Evolutionary conservation across 768 basidiomycete genomes (phyloP).

Genomic region (Postia placenta): DNA sequence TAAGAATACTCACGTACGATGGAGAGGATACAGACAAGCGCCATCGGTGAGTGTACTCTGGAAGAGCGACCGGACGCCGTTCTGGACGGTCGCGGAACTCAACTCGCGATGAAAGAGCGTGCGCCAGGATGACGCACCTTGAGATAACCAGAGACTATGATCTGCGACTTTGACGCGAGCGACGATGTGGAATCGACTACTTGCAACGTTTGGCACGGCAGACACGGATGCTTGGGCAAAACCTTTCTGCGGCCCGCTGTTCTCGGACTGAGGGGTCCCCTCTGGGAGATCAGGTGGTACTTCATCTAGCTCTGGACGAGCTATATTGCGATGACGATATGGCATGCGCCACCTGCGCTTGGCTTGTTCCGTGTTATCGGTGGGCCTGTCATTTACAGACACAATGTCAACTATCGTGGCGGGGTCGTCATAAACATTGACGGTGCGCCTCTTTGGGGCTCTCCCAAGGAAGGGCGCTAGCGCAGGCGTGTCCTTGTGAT

Average conservation of each 20-base stretch:
- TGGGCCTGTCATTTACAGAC: slow-evolving; percentile 6
- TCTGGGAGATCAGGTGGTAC: slow-evolving; percentile 1
- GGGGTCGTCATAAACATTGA: slow-evolving; percentile 30
- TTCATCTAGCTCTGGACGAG: slow-evolving; percentile 33
- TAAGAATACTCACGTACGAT: slow-evolving; percentile 35
- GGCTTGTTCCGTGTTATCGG: background rate
- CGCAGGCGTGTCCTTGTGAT: slow-evolving; percentile 45
- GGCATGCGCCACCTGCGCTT: slow-evolving; percentile 28
- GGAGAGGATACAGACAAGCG: slow-evolving; percentile 38
- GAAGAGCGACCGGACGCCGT: slow-evolving; percentile 21
- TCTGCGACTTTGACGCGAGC: slow-evolving; percentile 38
- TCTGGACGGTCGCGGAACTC: slow-evolving; percentile 19
- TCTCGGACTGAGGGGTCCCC: background rate
- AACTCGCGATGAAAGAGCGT: no score
- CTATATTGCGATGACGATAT: slow-evolving; percentile 35
- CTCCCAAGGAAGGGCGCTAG: slow-evolving; percentile 46
- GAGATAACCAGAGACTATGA: slow-evolving; percentile 37
- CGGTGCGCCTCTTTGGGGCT: slow-evolving; percentile 33
- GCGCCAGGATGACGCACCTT: slow-evolving; percentile 23
- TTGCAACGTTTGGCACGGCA: slow-evolving; percentile 8
- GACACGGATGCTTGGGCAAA: background rate
- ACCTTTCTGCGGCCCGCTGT: background rate
- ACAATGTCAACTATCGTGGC: slow-evolving; percentile 30
- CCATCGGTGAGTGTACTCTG: slow-evolving; percentile 40
- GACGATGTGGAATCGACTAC: slow-evolving; percentile 41